These are phyloP conservation scores for Euphorbia peplus DNA, from an alignment of 345 rosid species.

Conservation along the genomic window DNA sequence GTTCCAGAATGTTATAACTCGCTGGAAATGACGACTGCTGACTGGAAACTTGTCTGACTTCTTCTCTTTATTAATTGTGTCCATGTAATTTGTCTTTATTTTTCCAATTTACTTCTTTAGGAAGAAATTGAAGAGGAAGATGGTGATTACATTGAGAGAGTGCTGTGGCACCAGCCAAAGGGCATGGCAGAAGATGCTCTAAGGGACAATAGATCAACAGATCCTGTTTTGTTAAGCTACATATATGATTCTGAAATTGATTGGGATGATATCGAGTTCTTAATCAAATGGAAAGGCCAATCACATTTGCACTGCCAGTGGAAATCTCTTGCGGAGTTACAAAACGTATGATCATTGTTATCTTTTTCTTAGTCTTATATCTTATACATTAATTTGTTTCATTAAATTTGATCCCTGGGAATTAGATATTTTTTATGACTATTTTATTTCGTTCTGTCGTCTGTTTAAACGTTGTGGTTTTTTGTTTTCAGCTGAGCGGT, in stretches of 20 bases:
- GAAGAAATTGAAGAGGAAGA: slow-evolving; percentile 96
- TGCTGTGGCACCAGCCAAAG: slow-evolving; percentile 95
- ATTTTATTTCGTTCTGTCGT: neutral
- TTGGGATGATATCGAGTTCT: slow-evolving; percentile 89
- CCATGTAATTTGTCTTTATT: neutral
- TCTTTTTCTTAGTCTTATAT: neutral
- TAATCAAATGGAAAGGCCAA: slow-evolving; percentile 99
- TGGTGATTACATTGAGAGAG: slow-evolving; percentile 90
- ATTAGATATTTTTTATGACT: neutral
- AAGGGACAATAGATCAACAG: slow-evolving; percentile 55
- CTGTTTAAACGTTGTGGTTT: slow-evolving; percentile 11
- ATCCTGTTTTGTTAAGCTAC: slow-evolving; percentile 68
- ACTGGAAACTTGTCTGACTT: neutral
- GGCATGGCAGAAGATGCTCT: slow-evolving; percentile 73
- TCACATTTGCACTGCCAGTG: slow-evolving; percentile 98
- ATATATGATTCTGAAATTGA: slow-evolving; percentile 74
- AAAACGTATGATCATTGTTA: slow-evolving; percentile 56
- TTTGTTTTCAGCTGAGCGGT: slow-evolving; percentile 80
- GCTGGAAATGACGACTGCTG: neutral
- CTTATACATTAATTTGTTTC: neutral
- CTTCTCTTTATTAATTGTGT: slow-evolving; percentile 4
- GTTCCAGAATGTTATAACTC: neutral
- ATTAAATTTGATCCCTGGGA: neutral
- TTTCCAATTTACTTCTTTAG: slow-evolving; percentile 36
- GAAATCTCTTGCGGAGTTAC: slow-evolving; percentile 78